phyloP scores from a whole-genome alignment of 331 rosid species.

The Quercus phellos region DNA sequence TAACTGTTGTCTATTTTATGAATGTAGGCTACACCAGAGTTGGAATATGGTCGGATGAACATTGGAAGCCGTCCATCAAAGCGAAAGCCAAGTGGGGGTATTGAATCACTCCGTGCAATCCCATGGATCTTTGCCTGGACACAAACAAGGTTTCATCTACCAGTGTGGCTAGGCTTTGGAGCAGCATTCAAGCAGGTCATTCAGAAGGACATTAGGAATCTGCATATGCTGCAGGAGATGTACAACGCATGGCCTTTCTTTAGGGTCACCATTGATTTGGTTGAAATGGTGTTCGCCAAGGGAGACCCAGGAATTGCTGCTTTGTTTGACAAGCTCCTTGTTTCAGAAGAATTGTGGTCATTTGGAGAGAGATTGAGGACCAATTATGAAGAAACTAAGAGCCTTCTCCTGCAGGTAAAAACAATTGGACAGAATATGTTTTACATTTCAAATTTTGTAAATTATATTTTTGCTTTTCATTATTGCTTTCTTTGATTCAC shows the following conservation, averaged over 20 bases:
- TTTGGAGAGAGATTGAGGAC: conserved; percentile 70
- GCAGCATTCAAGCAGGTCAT: conserved; percentile 61
- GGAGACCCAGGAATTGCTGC: conserved; percentile 89
- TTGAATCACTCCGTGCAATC: conserved; percentile 96
- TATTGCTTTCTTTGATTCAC: background rate
- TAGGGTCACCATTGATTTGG: conserved; percentile 91
- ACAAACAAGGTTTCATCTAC: conserved; percentile 97
- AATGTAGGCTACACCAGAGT: conserved; percentile 89
- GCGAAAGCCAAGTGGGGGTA: conserved; percentile 97
- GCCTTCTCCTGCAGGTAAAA: conserved; percentile 73
- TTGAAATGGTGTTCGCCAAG: conserved; percentile 99
- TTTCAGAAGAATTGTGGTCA: conserved; percentile 75
- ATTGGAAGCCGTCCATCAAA: conserved; percentile 97
- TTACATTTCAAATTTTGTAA: background rate
- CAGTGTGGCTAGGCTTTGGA: conserved; percentile 98
- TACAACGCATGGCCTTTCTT: conserved; percentile 98
- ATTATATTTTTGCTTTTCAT: background rate
- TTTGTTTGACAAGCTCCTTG: conserved; percentile 78
- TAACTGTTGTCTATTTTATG: background rate
- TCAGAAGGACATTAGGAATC: conserved; percentile 69
- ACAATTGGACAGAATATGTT: background rate
- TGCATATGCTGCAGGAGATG: conserved; percentile 79
- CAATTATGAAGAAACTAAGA: conserved; percentile 77
- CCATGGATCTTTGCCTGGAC: conserved; percentile 99
- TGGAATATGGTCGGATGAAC: conserved; percentile 98